A percentile compares a stretch with the other conserved stretches of the same genome.
These are phyloP conservation scores for Alternaria brassicae DNA, from an alignment of 2,329 filamentous ascomycete genomes.

Conservation along the genomic window DNA sequence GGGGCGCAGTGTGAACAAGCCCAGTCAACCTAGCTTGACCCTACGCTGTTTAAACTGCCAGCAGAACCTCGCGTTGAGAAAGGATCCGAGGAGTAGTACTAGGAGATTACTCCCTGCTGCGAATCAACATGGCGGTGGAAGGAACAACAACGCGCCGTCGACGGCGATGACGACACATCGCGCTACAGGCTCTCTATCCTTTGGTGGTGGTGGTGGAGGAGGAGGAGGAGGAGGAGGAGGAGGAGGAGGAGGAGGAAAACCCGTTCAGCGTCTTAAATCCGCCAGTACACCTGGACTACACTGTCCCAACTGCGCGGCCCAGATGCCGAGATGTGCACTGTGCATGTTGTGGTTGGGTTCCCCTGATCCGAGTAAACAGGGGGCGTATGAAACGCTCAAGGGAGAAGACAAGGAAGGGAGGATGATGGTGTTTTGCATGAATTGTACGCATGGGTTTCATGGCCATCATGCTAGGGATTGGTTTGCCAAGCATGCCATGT, in stretches of 20 bases:
- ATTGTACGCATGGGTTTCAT: constrained; percentile 70
- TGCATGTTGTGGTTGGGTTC: constrained; percentile 68
- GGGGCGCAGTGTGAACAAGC: constrained; percentile 68
- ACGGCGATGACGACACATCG: neutral
- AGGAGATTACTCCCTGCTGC: constrained; percentile 34
- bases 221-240: neutral
- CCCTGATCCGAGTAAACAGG: constrained; percentile 60
- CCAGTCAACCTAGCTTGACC: constrained; percentile 70
- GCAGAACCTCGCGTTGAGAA: constrained; percentile 57
- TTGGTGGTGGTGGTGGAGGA: neutral
- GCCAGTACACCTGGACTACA: constrained; percentile 56
- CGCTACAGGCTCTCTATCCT: neutral
- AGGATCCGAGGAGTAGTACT: constrained; percentile 26
- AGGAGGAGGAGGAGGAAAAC: neutral
- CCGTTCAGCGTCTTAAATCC: constrained; percentile 10
- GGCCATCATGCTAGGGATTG: constrained; percentile 68
- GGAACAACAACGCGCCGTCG: neutral
- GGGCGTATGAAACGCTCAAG: constrained; percentile 44
- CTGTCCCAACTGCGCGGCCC: constrained; percentile 67
- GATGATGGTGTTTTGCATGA: constrained; percentile 67
- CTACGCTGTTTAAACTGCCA: constrained; percentile 80
- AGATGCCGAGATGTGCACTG: constrained; percentile 68
- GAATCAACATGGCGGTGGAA: neutral
- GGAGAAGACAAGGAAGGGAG: constrained; percentile 60
- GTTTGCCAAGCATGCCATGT: constrained; percentile 63